phyloP scores from a whole-genome alignment of 306 rosid species.

The Cucumis hystrix region DNA sequence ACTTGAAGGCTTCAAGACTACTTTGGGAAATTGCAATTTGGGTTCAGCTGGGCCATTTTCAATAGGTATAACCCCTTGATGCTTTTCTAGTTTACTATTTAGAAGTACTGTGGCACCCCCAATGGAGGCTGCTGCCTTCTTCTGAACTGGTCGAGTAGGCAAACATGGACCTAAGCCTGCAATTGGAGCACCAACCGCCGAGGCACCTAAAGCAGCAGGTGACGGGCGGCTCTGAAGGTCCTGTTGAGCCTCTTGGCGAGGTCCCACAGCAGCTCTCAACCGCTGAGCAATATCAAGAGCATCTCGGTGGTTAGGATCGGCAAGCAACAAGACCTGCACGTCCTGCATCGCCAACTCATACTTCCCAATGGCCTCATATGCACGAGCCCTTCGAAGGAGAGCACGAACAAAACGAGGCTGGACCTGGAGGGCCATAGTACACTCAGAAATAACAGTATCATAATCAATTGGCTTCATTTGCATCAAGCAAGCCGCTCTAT shows the following conservation, averaged over 20 bases:
- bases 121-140: conserved; percentile 33
- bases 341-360: conserved; percentile 80
- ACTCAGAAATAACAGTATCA: conserved; percentile 75
- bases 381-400: conserved; percentile 75
- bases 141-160: conserved; percentile 51
- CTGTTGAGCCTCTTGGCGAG: conserved; percentile 79
- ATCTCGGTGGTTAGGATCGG: conserved; percentile 62
- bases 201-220: conserved; percentile 96
- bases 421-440: conserved; percentile 83
- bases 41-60: conserved; percentile 45
- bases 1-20: conserved; percentile 54
- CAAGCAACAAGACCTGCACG: conserved; percentile 56
- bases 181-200: conserved; percentile 90
- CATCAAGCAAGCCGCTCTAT: conserved; percentile 85
- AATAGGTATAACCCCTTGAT: conserved; percentile 24
- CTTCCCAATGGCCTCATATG: conserved; percentile 71
- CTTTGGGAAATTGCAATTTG: conserved; percentile 43
- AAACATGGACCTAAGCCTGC: conserved; percentile 79
- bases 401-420: conserved; percentile 77
- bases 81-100: conserved; percentile 44
- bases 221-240: conserved; percentile 99
- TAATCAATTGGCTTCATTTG: conserved; percentile 93
- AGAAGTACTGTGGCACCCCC: conserved; percentile 23
- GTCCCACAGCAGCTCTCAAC: conserved; percentile 59
- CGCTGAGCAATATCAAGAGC: conserved; percentile 80